Percentiles rank a stretch among this genome's conserved stretches.
Conservation (phyloP, 2,329 filamentous ascomycete genomes). For the Diaporthe citrichinensis region DNA sequence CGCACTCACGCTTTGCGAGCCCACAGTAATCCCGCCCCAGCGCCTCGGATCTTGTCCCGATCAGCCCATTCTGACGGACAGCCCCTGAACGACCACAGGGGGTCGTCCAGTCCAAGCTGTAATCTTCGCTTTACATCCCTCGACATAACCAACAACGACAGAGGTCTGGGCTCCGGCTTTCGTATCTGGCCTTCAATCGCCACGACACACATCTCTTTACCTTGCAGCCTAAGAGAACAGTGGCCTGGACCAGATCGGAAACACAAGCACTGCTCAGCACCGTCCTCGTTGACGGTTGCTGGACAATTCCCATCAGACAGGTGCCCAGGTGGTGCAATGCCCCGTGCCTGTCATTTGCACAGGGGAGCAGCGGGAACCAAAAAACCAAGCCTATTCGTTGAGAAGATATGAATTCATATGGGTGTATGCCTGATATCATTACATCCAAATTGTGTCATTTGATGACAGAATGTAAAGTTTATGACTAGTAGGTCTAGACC, state of each 20-base stretch:
- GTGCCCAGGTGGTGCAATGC: no score
- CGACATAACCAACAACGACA: background rate
- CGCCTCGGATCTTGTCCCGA: conserved; percentile 38
- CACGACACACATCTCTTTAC: background rate
- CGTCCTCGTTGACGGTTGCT: no score
- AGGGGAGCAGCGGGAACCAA: no score
- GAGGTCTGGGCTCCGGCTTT: background rate
- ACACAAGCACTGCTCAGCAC: background rate
- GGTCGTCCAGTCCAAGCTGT: conserved; percentile 1
- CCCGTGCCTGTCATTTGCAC: no score
- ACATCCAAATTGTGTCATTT: no score
- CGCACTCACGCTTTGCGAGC: conserved; percentile 5
- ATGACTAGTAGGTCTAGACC: no score
- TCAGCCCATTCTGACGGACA: conserved; percentile 37
- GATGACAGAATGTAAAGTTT: no score
- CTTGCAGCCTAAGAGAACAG: background rate
- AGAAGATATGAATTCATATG: no score
- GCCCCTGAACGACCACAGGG: background rate
- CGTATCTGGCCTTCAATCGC: background rate
- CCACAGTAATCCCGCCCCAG: conserved; percentile 36
- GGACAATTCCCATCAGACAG: no score
- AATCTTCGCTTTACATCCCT: conserved; percentile 16
- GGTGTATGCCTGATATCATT: no score
- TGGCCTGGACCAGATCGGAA: background rate
- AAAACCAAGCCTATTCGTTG: no score